These are phyloP conservation scores for Phytophthora lateralis DNA, from an alignment of 352 stramenopile genomes.

Conservation along the genomic window DNA sequence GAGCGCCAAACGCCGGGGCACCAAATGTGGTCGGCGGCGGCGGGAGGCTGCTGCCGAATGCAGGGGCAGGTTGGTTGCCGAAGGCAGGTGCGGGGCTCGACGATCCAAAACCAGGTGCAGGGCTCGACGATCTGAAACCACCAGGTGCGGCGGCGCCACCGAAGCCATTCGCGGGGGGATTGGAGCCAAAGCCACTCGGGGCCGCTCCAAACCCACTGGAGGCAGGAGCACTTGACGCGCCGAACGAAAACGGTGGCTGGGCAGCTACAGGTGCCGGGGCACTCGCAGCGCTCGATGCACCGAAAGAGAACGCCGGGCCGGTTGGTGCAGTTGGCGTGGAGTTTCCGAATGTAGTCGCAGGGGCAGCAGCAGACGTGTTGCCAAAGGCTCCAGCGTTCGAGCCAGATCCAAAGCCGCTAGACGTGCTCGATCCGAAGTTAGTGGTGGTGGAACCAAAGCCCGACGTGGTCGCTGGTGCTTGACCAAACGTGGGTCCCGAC, in stretches of 20 bases:
- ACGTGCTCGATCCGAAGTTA: constrained; percentile 33
- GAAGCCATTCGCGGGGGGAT: constrained; percentile 20
- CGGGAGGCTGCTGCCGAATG: constrained; percentile 35
- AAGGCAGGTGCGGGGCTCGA: constrained; percentile 39
- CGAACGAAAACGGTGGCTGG: constrained; percentile 49
- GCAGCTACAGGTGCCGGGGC: constrained; percentile 27
- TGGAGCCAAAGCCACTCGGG: constrained; percentile 44
- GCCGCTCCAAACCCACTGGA: constrained; percentile 26
- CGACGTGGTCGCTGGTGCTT: constrained; percentile 33
- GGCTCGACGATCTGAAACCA: constrained; percentile 44
- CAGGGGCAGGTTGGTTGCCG: constrained; percentile 28
- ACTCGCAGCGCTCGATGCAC: constrained; percentile 33
- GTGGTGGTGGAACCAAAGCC: constrained; percentile 47
- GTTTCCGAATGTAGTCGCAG: constrained; percentile 44
- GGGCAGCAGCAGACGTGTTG: constrained; percentile 18
- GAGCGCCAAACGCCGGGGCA: constrained; percentile 33
- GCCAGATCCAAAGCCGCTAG: constrained; percentile 44
- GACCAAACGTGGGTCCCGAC: constrained; percentile 36
- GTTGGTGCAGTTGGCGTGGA: constrained; percentile 32
- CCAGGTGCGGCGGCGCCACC: constrained; percentile 22
- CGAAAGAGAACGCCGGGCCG: constrained; percentile 49
- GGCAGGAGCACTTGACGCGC: constrained; percentile 28
- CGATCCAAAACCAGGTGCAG: constrained; percentile 39
- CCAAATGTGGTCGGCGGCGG: constrained; percentile 38
- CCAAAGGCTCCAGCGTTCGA: constrained; percentile 37